A percentile compares a stretch with the other conserved stretches of the same genome.
phyloP scores from a whole-genome alignment of 1,284 basidiomycete genomes.

The Pseudozyma sp. region DNA sequence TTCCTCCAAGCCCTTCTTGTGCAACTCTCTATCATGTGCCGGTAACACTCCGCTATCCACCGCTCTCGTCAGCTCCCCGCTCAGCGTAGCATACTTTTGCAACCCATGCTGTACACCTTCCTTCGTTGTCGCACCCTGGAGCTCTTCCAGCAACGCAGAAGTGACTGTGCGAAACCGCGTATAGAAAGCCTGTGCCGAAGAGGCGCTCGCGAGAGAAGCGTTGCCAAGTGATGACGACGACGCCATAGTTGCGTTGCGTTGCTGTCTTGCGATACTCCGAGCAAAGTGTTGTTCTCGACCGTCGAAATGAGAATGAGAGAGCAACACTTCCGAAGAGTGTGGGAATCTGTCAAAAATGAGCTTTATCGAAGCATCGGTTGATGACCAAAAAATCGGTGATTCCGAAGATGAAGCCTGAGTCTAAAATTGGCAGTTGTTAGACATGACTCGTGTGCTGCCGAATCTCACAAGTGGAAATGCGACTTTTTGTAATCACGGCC shows the following conservation, averaged over 20 bases:
- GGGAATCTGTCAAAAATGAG: background rate
- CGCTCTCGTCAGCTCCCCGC: constrained; percentile 28
- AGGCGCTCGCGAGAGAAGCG: constrained; percentile 25
- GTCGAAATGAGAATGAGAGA: background rate
- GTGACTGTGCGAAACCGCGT: constrained; percentile 18
- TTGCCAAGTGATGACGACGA: constrained; percentile 35
- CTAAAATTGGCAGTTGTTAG: background rate
- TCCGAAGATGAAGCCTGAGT: background rate
- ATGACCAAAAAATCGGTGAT: background rate
- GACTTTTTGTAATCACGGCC: background rate
- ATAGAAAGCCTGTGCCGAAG: constrained; percentile 36
- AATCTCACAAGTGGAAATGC: no score
- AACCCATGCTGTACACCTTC: constrained; percentile 23
- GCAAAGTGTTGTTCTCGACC: constrained; percentile 3
- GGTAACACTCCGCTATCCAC: constrained; percentile 39
- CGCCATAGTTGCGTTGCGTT: constrained; percentile 19
- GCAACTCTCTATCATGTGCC: constrained; percentile 33
- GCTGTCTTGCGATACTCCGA: background rate
- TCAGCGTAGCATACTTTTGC: constrained; percentile 17
- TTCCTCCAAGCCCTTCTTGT: constrained; percentile 28
- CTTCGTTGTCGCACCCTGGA: constrained; percentile 1
- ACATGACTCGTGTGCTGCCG: background rate
- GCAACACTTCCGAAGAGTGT: background rate
- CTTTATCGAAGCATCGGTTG: background rate
- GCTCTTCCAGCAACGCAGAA: constrained; percentile 6